Base-by-base conservation (phyloP, 140 eudicot species). In the Bidens hawaiensis region DNA sequence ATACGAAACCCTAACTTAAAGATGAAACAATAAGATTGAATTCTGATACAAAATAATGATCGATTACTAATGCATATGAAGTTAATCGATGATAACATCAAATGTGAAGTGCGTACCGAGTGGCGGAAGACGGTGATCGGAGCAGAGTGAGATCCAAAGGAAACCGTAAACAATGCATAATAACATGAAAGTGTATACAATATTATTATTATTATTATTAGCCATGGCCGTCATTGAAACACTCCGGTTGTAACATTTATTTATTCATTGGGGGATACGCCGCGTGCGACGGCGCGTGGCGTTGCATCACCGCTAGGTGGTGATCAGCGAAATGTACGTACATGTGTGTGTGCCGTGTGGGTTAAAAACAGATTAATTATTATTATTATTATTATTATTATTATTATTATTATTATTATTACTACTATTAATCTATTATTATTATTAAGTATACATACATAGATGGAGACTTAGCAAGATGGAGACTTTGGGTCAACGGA, bases 281-380 rank as follows among this genome's bases (percentile, higher is more conserved):
- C 62, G 71, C 71, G 71, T 65, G 62, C 62, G 62, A 65, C 71
- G 71, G 71, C 71, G 71, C 62, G 71, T 65, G 0, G 71, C 71
- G 48, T 65, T 8, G 61, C 71, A 23, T 64, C 11, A 4, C 15
- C 3, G 12, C 25, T 14, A 65, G 49, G 71, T 36, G 17, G 60
- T 47, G 22, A 48, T 47, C 36, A 24, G 40, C 24, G 5, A 9
- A 8, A 23, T 25, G 54, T 41, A 6, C 4, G 4, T n/a, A n/a
- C n/a, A n/a, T n/a, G n/a, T n/a, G n/a, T n/a, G n/a, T n/a, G n/a
- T n/a, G n/a, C n/a, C n/a, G n/a, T 12, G 50, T 6, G 21, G 49
- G 5, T 22, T 18, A 8, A 21, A 47, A 18, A 47, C 25, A 45
- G 23, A 31, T n/a, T n/a, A n/a, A n/a, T n/a, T n/a, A n/a, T n/a